Conservation (phyloP, 495 filamentous ascomycete genomes). For the Penicillium desertorum region DNA sequence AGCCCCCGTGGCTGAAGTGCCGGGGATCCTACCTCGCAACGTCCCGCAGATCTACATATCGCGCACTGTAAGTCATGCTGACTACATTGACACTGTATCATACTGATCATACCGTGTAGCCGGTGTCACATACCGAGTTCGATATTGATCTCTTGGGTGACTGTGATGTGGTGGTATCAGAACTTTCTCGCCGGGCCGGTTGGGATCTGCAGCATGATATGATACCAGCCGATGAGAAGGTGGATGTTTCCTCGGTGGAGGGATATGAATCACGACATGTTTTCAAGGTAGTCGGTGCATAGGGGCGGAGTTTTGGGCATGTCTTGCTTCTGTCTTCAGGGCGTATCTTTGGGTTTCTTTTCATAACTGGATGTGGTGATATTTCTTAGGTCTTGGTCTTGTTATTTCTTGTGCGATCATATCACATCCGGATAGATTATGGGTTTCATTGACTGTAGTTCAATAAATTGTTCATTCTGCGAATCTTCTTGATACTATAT, state of each 20-base stretch:
- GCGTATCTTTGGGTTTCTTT: constrained; percentile 28
- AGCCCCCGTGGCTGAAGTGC: constrained; percentile 89
- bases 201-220: constrained; percentile 91
- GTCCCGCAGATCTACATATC: constrained; percentile 96
- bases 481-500: not conserved
- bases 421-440: constrained; percentile 1
- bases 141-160: constrained; percentile 93
- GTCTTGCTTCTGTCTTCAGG: constrained; percentile 25
- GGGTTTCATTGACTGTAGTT: constrained; percentile 2
- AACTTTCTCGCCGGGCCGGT: constrained; percentile 79
- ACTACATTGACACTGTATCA: not conserved
- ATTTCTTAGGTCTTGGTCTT: constrained; percentile 13
- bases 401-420: constrained; percentile 15
- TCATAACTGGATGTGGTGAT: constrained; percentile 5
- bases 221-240: constrained; percentile 66
- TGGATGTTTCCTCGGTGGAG: constrained; percentile 57
- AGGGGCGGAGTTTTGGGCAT: constrained; percentile 43
- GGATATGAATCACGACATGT: constrained; percentile 66
- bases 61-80: constrained; percentile 57
- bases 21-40: constrained; percentile 69
- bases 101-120: constrained; percentile 40
- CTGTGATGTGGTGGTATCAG: constrained; percentile 86
- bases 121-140: constrained; percentile 85
- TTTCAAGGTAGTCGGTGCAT: constrained; percentile 55
- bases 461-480: not conserved